Evolutionary conservation across 805 yeast genomes (phyloP).

Genomic region (Candida tallmaniae): DNA sequence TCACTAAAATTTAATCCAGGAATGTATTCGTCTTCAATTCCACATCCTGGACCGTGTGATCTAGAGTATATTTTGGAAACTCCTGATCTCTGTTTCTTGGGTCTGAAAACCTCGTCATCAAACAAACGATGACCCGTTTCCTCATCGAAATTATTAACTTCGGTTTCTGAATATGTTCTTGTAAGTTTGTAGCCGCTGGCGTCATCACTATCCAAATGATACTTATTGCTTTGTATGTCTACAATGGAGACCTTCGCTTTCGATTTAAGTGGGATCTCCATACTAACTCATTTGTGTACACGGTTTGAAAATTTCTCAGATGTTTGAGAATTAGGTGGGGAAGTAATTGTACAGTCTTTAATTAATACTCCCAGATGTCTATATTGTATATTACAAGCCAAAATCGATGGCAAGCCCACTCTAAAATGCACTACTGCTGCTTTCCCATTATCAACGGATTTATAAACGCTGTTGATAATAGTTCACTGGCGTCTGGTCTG

Average conservation of each 20-base stretch:
- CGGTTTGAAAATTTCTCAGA: no score
- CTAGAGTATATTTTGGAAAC: slow-evolving; percentile 24
- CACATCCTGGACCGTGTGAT: slow-evolving; percentile 33
- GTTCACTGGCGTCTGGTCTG: slow-evolving; percentile 69
- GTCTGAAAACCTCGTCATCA: slow-evolving; percentile 51
- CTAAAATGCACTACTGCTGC: no score
- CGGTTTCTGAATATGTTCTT: slow-evolving; percentile 63
- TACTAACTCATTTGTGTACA: slow-evolving; percentile 10
- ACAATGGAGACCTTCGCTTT: slow-evolving; percentile 35
- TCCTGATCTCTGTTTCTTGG: slow-evolving; percentile 18
- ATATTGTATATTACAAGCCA: no score
- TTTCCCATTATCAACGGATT: slow-evolving; percentile 44
- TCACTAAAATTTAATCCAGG: slow-evolving; percentile 64
- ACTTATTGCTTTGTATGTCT: slow-evolving; percentile 20
- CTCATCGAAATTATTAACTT: slow-evolving; percentile 54
- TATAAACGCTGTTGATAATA: slow-evolving; percentile 62
- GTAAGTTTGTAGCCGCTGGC: slow-evolving; percentile 28
- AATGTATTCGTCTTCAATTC: slow-evolving; percentile 72
- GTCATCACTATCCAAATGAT: slow-evolving; percentile 11
- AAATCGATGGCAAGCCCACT: no score
- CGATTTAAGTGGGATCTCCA: slow-evolving; percentile 40
- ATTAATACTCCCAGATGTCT: no score
- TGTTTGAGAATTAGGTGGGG: no score
- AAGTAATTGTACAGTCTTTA: no score
- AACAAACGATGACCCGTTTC: slow-evolving; percentile 50